phyloP scores from a whole-genome alignment of 202 grass and related monocot genomes.

The Saccharum hybrid region DNA sequence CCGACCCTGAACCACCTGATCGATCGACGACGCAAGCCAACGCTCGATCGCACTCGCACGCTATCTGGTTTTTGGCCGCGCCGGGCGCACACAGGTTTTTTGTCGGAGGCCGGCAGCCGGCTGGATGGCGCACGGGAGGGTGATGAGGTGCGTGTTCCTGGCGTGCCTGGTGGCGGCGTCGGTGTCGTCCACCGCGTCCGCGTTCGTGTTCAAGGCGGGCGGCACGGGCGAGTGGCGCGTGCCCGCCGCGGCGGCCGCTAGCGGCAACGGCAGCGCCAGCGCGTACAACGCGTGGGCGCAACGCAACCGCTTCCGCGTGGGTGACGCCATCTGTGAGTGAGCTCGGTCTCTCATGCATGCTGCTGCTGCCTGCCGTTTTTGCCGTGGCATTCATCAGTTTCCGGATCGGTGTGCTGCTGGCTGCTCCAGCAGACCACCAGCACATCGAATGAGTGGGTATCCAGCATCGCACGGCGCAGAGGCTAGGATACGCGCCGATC shows the following conservation, averaged over 20 bases:
- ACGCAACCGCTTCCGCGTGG: constrained; percentile 73
- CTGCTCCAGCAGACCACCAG: neutral
- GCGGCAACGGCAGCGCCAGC: neutral
- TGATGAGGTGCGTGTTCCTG: constrained; percentile 35
- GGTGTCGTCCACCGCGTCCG: constrained; percentile 52
- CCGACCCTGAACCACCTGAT: neutral
- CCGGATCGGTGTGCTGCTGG: neutral
- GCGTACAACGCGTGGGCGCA: constrained; percentile 80
- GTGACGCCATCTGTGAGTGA: constrained; percentile 68
- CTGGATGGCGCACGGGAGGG: too few species aligned
- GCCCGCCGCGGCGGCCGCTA: constrained; percentile 22
- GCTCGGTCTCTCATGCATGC: neutral
- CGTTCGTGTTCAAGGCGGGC: constrained; percentile 76
- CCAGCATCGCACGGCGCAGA: neutral
- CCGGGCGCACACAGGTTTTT: neutral
- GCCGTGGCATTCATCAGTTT: neutral
- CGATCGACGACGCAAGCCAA: constrained; percentile 22
- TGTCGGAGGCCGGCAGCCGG: too few species aligned
- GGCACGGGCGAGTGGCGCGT: constrained; percentile 69
- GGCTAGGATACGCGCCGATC: neutral
- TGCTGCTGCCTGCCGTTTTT: neutral
- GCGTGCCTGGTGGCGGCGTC: constrained; percentile 47
- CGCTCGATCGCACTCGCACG: neutral
- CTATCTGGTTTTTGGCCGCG: neutral
- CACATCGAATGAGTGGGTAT: neutral